These are phyloP conservation scores for Cladorrhinum sp. DNA, from an alignment of 2,329 filamentous ascomycete species.

Conservation along the genomic window DNA sequence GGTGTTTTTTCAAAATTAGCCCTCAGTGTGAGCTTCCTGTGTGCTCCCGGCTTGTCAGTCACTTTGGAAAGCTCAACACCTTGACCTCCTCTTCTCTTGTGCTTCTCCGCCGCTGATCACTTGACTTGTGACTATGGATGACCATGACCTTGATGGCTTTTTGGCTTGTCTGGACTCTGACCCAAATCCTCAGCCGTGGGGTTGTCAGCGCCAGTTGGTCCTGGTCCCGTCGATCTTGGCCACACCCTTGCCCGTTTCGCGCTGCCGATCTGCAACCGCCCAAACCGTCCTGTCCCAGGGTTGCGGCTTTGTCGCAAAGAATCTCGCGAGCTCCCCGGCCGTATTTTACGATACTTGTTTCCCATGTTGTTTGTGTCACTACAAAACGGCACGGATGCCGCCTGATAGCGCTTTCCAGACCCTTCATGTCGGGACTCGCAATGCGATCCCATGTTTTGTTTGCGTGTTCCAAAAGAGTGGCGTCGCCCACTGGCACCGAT, in stretches of 20 bases:
- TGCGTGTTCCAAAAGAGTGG: background rate
- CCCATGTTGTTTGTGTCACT: background rate
- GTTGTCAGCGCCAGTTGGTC: background rate
- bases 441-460: background rate
- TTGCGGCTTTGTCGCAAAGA: conserved; percentile 12
- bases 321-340: background rate
- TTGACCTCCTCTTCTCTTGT: background rate
- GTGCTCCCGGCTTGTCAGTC: background rate
- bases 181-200: background rate
- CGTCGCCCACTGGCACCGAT: background rate
- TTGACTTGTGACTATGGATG: background rate
- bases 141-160: background rate
- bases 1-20: background rate
- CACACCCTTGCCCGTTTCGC: conserved; percentile 25
- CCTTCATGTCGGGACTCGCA: background rate
- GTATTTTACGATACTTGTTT: background rate
- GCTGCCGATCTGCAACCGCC: conserved; percentile 25
- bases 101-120: background rate
- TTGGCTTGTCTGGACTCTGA: background rate
- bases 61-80: background rate
- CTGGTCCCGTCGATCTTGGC: background rate
- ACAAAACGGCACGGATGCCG: background rate
- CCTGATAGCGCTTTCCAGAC: background rate
- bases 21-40: background rate
- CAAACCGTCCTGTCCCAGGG: conserved; percentile 5